These are phyloP conservation scores for Boletus rubroflammeus DNA, from an alignment of 768 basidiomycete species.

Conservation along the genomic window DNA sequence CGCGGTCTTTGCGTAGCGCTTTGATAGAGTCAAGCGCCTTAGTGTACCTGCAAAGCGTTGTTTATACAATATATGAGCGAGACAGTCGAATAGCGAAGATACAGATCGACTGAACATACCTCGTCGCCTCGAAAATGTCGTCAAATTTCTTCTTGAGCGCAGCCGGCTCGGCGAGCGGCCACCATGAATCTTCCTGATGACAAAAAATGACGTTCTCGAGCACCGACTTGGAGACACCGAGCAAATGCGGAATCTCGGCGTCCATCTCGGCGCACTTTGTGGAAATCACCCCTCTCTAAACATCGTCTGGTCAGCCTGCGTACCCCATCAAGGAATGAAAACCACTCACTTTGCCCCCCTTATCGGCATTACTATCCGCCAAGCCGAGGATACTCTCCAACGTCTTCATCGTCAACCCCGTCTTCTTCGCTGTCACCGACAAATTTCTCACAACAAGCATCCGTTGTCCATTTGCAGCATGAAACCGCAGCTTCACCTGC, in stretches of 20 bases:
- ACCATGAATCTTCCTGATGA: constrained; percentile 98
- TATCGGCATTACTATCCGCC: constrained; percentile 61
- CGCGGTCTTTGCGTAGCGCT: constrained; percentile 81
- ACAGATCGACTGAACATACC: constrained; percentile 41
- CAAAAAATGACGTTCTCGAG: constrained; percentile 99
- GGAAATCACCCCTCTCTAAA: constrained; percentile 82
- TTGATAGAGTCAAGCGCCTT: constrained; percentile 96
- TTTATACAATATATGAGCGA: background rate
- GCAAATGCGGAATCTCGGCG: constrained; percentile 83
- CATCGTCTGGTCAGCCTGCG: background rate
- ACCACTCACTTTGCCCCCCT: constrained; percentile 65
- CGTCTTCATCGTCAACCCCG: constrained; percentile 93
- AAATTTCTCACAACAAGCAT: constrained; percentile 92
- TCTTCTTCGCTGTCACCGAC: constrained; percentile 93
- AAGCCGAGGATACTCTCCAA: constrained; percentile 85
- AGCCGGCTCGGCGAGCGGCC: constrained; percentile 91
- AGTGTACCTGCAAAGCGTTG: constrained; percentile 65
- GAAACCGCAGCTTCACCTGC: constrained; percentile 92
- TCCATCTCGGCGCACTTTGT: constrained; percentile 99
- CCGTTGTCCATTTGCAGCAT: constrained; percentile 80
- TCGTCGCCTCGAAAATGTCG: constrained; percentile 98
- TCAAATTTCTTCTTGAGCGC: constrained; percentile 98
- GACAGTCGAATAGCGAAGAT: background rate
- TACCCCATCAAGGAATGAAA: too few species aligned
- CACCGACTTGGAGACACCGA: constrained; percentile 97